Percentiles rank a stretch among this genome's conserved stretches.
phyloP scores from a whole-genome alignment of 305 asterid genomes.

The Rubia tinctorum region DNA sequence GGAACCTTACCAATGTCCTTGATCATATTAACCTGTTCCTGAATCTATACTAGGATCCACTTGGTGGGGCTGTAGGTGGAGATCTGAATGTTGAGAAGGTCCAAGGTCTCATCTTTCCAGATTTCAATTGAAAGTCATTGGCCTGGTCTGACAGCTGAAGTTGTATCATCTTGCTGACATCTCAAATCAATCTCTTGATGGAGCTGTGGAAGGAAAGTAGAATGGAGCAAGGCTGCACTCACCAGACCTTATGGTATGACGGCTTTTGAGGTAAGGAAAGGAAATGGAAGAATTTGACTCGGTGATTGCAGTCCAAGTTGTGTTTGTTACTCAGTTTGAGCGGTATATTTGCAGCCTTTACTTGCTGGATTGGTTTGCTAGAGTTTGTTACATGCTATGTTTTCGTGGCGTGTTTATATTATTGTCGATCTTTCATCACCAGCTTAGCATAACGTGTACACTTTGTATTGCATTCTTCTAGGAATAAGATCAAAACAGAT shows the following conservation, averaged over 20 bases:
- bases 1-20: background rate
- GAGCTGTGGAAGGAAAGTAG: slow-evolving; percentile 1
- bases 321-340: background rate
- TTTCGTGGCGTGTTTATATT: background rate
- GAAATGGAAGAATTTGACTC: background rate
- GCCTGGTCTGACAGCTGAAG: background rate
- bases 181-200: background rate
- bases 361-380: background rate
- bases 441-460: background rate
- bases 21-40: background rate
- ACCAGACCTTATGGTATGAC: background rate
- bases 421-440: background rate
- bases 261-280: background rate
- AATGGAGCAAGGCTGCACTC: background rate
- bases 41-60: slow-evolving; percentile 1
- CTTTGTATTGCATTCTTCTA: background rate
- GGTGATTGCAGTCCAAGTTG: background rate
- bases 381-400: background rate
- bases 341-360: background rate
- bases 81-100: slow-evolving; percentile 11
- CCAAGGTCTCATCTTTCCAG: background rate
- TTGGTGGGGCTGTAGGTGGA: slow-evolving; percentile 6
- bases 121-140: background rate
- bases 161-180: background rate
- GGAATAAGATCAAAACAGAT: background rate